A percentile compares a stretch with the other conserved stretches of the same genome.
Conservation (phyloP, 1,284 basidiomycete genomes). For the Phylloboletellus chloephorus region DNA sequence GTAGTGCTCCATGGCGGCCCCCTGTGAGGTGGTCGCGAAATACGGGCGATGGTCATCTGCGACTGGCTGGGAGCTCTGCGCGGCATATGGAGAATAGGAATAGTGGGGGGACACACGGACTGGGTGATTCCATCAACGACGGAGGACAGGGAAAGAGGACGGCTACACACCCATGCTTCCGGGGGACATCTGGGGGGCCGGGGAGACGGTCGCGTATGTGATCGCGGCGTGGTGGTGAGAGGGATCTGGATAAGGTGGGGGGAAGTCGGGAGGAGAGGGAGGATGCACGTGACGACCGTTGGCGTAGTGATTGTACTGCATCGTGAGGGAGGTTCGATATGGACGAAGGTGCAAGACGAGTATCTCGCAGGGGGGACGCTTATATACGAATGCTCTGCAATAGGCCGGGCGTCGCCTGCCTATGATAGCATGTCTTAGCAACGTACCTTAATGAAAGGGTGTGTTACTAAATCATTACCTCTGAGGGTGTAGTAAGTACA, state of each 20-base stretch:
- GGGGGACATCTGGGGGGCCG: constrained; percentile 16
- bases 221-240: constrained; percentile 23
- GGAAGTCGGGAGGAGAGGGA: constrained; percentile 15
- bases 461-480: constrained; percentile 37
- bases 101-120: too few relatives aligned
- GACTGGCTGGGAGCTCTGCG: constrained; percentile 14
- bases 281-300: constrained; percentile 17
- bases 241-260: constrained; percentile 22
- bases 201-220: constrained; percentile 26
- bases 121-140: constrained; percentile 11
- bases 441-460: constrained; percentile 35
- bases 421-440: constrained; percentile 35
- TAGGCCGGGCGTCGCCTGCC: constrained; percentile 34
- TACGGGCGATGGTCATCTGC: constrained; percentile 27
- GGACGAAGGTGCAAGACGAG: constrained; percentile 11
- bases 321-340: constrained; percentile 10
- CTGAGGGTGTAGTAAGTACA: constrained; percentile 29
- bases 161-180: constrained; percentile 25
- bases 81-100: constrained; percentile 21
- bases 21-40: constrained; percentile 21
- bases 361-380: constrained; percentile 14
- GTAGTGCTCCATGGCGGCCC: constrained; percentile 19
- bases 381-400: constrained; percentile 33
- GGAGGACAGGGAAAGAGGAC: constrained; percentile 6
- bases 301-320: constrained; percentile 30